phyloP scores from a whole-genome alignment of 495 filamentous ascomycete genomes.

The Penicillium ochrochloron region DNA sequence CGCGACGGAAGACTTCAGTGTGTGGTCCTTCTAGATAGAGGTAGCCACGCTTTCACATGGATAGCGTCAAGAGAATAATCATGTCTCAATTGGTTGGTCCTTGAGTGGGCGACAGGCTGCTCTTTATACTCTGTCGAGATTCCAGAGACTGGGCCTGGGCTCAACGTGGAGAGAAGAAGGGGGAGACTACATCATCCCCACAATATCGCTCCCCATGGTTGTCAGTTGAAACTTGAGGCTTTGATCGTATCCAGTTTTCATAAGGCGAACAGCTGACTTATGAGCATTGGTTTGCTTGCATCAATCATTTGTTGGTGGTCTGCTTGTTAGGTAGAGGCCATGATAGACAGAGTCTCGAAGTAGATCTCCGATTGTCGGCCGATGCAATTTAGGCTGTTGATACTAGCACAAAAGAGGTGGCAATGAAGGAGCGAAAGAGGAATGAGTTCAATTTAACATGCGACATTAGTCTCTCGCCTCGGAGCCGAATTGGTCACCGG shows the following conservation, averaged over 20 bases:
- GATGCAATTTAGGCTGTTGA: no score
- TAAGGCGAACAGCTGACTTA: not conserved
- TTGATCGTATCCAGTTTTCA: not conserved
- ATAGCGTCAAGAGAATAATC: not conserved
- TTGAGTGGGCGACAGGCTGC: not conserved
- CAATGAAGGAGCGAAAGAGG: not conserved
- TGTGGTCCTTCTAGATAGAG: not conserved
- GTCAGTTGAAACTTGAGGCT: slow-evolving; percentile 5
- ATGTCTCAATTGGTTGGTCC: not conserved
- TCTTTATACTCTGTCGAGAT: not conserved
- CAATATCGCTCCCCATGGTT: slow-evolving; percentile 9
- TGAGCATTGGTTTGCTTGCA: not conserved
- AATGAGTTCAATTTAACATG: not conserved
- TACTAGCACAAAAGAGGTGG: not conserved
- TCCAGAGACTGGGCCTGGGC: not conserved
- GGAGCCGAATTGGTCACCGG: not conserved
- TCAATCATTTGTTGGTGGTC: no score
- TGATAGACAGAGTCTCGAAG: no score
- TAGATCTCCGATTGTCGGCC: no score
- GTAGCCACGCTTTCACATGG: not conserved
- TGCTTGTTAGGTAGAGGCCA: no score
- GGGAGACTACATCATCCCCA: slow-evolving; percentile 25
- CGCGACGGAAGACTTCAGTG: no score
- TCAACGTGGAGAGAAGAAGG: slow-evolving; percentile 1
- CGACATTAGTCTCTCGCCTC: not conserved